Evolutionary conservation across 2,329 filamentous ascomycete genomes (phyloP).

Genomic region (Orbilia brochopaga): DNA sequence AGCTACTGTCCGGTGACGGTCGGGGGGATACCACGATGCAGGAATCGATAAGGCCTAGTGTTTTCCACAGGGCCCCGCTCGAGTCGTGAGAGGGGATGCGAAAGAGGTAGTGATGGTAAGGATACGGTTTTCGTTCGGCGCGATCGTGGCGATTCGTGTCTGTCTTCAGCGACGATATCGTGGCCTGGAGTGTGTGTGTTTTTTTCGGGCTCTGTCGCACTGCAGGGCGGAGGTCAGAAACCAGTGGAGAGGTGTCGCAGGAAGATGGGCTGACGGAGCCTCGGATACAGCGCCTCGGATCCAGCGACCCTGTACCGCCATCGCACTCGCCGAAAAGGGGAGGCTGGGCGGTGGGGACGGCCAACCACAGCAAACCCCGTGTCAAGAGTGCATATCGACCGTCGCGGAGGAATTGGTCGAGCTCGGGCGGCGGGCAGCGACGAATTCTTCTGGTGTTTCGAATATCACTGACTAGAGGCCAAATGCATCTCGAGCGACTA

Average conservation of each 20-base stretch:
- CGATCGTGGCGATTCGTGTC: neutral
- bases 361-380: neutral
- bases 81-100: neutral
- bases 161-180: neutral
- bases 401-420: neutral
- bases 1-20: constrained; percentile 2
- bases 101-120: neutral
- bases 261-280: constrained; percentile 17
- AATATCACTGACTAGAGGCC: neutral
- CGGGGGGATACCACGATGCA: neutral
- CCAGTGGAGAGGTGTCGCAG: constrained; percentile 11
- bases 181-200: neutral
- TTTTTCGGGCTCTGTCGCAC: neutral
- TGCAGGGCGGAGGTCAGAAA: too few relatives aligned
- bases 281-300: constrained; percentile 13
- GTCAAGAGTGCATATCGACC: neutral
- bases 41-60: neutral
- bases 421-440: neutral
- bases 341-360: constrained; percentile 24
- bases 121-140: neutral
- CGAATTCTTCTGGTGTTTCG: neutral
- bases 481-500: too few relatives aligned
- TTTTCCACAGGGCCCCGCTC: neutral
- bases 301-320: neutral
- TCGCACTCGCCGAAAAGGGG: constrained; percentile 45